Conservation (phyloP, 1,139 yeast species). For the Lodderomyces pseudojiufengensis region DNA sequence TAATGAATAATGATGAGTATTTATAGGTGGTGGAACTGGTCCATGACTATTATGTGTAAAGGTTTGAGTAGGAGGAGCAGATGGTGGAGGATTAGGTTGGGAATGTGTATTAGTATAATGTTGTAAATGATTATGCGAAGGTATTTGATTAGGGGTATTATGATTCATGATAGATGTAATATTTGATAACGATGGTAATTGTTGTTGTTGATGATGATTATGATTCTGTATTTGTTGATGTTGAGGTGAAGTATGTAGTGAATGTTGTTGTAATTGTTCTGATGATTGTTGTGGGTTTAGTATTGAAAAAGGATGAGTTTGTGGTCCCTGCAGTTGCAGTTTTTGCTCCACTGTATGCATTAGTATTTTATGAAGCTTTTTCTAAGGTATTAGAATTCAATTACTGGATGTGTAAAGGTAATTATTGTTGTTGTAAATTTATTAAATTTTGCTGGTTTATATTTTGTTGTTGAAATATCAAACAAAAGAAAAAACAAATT, state of each 20-base stretch:
- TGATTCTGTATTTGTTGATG: conserved; percentile 5
- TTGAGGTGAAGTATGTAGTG: not conserved
- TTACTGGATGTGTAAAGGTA: too few species aligned
- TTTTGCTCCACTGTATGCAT: too few species aligned
- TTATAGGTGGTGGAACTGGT: conserved; percentile 5
- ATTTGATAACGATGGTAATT: not conserved
- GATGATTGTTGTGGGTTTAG: not conserved
- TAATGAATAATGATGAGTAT: conserved; percentile 6
- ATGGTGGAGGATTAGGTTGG: conserved; percentile 1
- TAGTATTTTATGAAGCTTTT: too few species aligned
- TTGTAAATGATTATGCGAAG: conserved; percentile 1
- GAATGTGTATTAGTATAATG: not conserved
- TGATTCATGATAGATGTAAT: not conserved
- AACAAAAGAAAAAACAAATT: too few species aligned
- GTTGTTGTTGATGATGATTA: conserved; percentile 4
- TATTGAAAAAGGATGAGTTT: too few species aligned
- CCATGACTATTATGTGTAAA: not conserved
- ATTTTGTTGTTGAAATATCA: too few species aligned
- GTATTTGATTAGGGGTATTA: conserved; percentile 3
- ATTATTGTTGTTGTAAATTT: too few species aligned
- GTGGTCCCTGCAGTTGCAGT: too few species aligned
- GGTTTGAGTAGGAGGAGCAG: conserved; percentile 1
- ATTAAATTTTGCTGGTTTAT: too few species aligned
- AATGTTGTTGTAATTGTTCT: conserved; percentile 1
- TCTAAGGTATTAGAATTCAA: too few species aligned